Percentiles rank a stretch among this genome's conserved stretches.
Conservation (phyloP, 257 asterid species). For the Rehmannia glutinosa region DNA sequence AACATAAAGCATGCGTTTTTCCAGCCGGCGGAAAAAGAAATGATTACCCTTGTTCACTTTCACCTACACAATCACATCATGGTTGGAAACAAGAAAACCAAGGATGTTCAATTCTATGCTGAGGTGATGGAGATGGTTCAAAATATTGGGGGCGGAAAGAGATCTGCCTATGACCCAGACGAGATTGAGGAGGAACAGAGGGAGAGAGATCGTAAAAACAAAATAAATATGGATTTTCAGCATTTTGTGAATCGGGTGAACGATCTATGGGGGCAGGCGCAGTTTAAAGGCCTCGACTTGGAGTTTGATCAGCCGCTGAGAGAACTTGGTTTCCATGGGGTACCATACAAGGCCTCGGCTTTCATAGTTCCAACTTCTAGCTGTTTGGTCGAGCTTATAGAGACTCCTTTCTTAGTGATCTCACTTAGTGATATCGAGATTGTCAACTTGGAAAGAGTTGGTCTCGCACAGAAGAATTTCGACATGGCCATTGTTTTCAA, state of each 20-base stretch:
- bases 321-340: constrained; percentile 77
- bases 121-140: constrained; percentile 90
- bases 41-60: constrained; percentile 74
- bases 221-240: constrained; percentile 66
- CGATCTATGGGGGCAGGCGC: constrained; percentile 68
- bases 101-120: constrained; percentile 67
- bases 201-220: constrained; percentile 71
- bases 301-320: constrained; percentile 76
- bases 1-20: constrained; percentile 69
- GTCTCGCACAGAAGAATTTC: constrained; percentile 82
- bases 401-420: constrained; percentile 65
- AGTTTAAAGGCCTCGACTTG: constrained; percentile 45
- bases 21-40: constrained; percentile 85
- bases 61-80: constrained; percentile 74
- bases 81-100: constrained; percentile 75
- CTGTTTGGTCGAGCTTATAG: constrained; percentile 71
- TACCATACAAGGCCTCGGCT: constrained; percentile 62
- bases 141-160: constrained; percentile 60
- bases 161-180: constrained; percentile 74
- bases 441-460: constrained; percentile 73
- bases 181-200: constrained; percentile 89
- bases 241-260: constrained; percentile 63
- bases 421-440: constrained; percentile 64
- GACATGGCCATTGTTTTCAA: constrained; percentile 79
- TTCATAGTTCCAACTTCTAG: constrained; percentile 68